Evolutionary conservation across 345 rosid species (phyloP), one percentile per base, ranked within the genome.

Genomic region (Trapa bicornis): DNA sequence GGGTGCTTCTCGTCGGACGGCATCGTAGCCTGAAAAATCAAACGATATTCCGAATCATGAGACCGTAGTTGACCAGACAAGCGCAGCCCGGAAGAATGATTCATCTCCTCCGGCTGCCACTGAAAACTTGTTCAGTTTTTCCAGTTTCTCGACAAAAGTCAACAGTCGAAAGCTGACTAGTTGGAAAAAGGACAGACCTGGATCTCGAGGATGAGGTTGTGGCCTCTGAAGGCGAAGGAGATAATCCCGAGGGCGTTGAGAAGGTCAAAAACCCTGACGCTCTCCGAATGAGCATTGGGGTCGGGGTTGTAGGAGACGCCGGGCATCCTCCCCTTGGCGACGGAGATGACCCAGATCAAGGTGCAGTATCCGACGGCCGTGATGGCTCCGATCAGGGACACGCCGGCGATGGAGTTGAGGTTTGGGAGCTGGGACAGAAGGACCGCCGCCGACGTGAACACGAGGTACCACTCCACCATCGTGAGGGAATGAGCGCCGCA

Each of bases 1-100:
- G 89, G 89, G 57, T 77, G 79, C 73, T 89, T 89, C 78, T 88
- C 87, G 61, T 85, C 79, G 0, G 89, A 89, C 29, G 92, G 96
- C 83, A 89, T 85, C 36, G 92, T 86, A 6, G 87, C 89, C 92
- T 88, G 74, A 76, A 73, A 53, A 16, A 45, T 65, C 29, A 22
- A 22, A 22, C 29, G 29, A 22, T 22, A 22, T 22, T 22, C 29
- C 29, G 29, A 22, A 22, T 22, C 29, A 22, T 22, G 29, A 22
- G 29, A 22, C 29, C 29, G 29, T 22, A 22, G 29, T 22, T 22
- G 29, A 22, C 29, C 29, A 22, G 29, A 22, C 29, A 22, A 22
- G 29, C 29, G 29, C 29, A 22, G 29, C 29, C 29, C 29, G 29
- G 29, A 22, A 22, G 29, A 22, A 22, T 22, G 29, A 22, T 22